Evolutionary conservation across 345 rosid species (phyloP), one percentile per base, ranked within the genome.

Genomic region (Cardiospermum halicacabum): DNA sequence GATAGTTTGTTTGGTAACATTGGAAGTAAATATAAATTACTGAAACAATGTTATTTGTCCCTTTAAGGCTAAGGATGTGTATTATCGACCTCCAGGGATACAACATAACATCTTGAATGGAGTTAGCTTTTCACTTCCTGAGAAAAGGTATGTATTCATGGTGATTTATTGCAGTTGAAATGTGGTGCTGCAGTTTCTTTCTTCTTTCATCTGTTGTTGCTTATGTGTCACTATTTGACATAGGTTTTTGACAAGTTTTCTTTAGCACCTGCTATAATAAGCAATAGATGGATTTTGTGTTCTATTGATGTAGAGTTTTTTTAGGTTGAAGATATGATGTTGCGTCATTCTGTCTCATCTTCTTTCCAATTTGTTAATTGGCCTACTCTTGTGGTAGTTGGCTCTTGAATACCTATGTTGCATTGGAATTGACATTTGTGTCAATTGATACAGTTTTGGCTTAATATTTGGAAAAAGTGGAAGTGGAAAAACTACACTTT

Each of bases 401-500:
- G 27, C 34, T 42, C 22, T 3, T 7, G 36, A n/a, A 60, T 26
- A 60, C 30, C 43, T n/a, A 7, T 45, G 3, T 9, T 12, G 15
- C 19, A 40, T 24, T 39, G 62, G 32, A 68, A 50, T 34, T 71
- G 12, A 63, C 53, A 34, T 60, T 34, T 37, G 64, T 56, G 30
- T 47, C 18, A 19, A 60, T 71, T 56, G 8, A 51, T 78, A 72
- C 82, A 88, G 98, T 74, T 86, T 93, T 79, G 98, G 98, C 62
- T 82, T 93, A 81, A 78, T 93, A 66, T 93, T 86, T 84, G 98
- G 98, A 60, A 85, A 78, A 78, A 93, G 98, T 73, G 97, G 98
- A 74, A 90, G 94, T 42, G 98, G 98, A 26, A 93, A 93, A 78
- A 93, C 96, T 68, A 93, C 98, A 27, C 89, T 90, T 25, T 75